phyloP scores from a whole-genome alignment of 2,329 filamentous ascomycete species.

The Cordyceps pruinosa region DNA sequence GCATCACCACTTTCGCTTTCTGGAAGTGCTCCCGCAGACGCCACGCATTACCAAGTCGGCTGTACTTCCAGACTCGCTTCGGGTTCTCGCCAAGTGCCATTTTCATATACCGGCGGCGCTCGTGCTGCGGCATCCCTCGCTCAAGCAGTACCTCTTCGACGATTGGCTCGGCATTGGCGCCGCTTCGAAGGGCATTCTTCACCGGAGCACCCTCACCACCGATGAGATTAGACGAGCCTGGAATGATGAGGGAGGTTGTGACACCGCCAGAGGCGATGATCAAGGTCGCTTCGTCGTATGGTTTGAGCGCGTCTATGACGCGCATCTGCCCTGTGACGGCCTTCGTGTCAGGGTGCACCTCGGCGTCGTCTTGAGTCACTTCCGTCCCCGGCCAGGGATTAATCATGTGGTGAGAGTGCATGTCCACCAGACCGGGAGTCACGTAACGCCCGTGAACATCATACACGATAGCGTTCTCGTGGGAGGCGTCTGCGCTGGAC shows the following conservation, averaged over 20 bases:
- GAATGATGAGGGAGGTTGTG: conserved; percentile 38
- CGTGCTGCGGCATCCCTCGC: conserved; percentile 25
- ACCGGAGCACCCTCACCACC: conserved; percentile 37
- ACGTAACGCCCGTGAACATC: conserved; percentile 32
- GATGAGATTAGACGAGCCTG: conserved; percentile 38
- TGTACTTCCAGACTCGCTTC: conserved; percentile 29
- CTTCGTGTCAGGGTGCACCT: conserved; percentile 25
- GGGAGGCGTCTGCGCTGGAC: conserved; percentile 13
- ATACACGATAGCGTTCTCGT: conserved; percentile 17
- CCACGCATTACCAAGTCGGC: conserved; percentile 34
- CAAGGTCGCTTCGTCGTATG: conserved; percentile 30
- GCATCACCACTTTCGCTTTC: conserved; percentile 28
- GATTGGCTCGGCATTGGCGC: conserved; percentile 29
- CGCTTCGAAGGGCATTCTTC: conserved; percentile 32
- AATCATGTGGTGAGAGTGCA: conserved; percentile 37
- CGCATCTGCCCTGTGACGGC: conserved; percentile 33
- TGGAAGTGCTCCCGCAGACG: conserved; percentile 32
- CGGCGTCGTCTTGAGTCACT: conserved; percentile 31
- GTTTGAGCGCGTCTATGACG: conserved; percentile 27
- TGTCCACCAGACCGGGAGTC: conserved; percentile 38
- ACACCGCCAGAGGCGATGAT: conserved; percentile 38
- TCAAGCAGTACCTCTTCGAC: conserved; percentile 37
- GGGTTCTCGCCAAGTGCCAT: conserved; percentile 42
- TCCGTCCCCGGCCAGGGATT: conserved; percentile 26
- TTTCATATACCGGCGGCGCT: conserved; percentile 35